Base-by-base conservation (phyloP, 768 basidiomycete genomes). In the Suillus discolor region DNA sequence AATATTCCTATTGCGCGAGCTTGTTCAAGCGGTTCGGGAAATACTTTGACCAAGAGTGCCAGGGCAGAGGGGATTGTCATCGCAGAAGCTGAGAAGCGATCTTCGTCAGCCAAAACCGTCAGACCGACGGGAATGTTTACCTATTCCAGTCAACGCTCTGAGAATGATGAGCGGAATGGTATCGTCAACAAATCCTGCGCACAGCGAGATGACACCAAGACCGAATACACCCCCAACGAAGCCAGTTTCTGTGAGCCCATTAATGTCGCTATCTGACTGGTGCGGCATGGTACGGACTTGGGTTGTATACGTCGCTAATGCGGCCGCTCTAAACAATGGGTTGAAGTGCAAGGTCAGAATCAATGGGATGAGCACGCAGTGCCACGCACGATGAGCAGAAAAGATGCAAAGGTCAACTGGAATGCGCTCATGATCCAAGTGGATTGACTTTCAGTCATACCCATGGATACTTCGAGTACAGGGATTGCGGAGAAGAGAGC, bases 121-220 rank as follows among this genome's bases (percentile, higher is more conserved):
- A 20, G 20, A n/a, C 0, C 28, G 6, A 36, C 12, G 34, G 15
- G 41, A 28, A 62, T n/a, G 69, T 73, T 63, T 54, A 81, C 84
- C 79, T 44, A 82, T 76, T n/a, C 87, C 87, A 68, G 77, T 81
- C 12, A 88, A 57, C 4, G 83, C 86, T 68, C 87, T 79, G 0
- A 88, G 71, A 53, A 86, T 77, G 42, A 87, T 77, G 51, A 88
- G 75, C 0, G 75, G 77, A 62, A 86, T 79, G 67, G 84, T 82
- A 70, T 79, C 75, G 18, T 75, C 65, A 38, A 78, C 75, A 65
- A 87, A 87, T 23, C 85, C 85, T 23, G 75, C 77, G 25, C 77
- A 77, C 18, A 87, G 66, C 16, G 81, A 80, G 31, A 84, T 72
- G 38, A 83, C 59, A 4, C 83, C 83, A 16, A 88, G 73, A 5